Percentiles rank a stretch among this genome's conserved stretches.
phyloP scores from a whole-genome alignment of 306 rosid species.

The Sechiopsis laciniata region DNA sequence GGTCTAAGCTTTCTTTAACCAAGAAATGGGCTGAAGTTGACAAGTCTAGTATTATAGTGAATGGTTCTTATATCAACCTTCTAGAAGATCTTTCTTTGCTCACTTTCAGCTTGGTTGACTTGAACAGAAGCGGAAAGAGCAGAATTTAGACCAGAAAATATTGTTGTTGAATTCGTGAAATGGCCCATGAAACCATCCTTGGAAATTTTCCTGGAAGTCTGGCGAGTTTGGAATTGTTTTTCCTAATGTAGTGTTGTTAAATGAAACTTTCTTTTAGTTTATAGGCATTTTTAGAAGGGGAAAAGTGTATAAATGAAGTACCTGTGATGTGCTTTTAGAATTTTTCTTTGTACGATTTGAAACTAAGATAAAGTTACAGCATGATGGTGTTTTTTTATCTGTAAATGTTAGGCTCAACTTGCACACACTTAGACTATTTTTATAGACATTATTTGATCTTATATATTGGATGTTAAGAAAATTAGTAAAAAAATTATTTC shows the following conservation, averaged over 20 bases:
- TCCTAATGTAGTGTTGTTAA: not conserved
- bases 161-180: not conserved
- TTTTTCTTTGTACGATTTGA: no score
- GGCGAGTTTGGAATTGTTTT: not conserved
- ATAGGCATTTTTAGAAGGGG: not conserved
- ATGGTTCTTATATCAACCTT: not conserved
- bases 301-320: not conserved
- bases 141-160: not conserved
- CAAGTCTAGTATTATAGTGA: not conserved
- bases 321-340: not conserved
- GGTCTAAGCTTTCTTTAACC: no score
- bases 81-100: not conserved
- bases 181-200: not conserved
- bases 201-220: not conserved
- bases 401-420: no score
- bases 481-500: no score
- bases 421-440: no score
- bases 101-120: not conserved
- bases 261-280: no score
- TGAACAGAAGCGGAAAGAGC: not conserved
- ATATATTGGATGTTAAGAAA: no score
- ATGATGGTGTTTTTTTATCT: no score
- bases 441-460: no score
- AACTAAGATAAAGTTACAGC: no score
- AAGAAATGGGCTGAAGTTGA: not conserved